Percentiles rank a stretch among this genome's conserved stretches.
phyloP scores from a whole-genome alignment of 139 green algal species.

The Micractinium conductrix region DNA sequence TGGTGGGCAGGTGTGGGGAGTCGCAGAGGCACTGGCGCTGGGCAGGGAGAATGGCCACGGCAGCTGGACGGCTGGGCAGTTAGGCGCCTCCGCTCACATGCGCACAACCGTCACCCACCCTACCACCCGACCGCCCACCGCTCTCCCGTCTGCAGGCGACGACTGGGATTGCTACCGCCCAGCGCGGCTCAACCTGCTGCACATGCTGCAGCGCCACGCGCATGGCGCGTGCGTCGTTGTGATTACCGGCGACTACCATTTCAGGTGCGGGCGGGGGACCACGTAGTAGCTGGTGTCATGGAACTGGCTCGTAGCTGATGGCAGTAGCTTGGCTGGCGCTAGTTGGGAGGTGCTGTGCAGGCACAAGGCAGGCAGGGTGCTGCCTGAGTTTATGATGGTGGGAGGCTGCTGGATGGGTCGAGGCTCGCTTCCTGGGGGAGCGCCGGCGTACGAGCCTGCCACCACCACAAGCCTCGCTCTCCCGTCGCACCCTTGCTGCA shows the following conservation, averaged over 20 bases:
- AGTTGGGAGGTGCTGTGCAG: too few species aligned
- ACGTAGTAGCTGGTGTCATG: background rate
- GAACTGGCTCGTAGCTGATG: background rate
- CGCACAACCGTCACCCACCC: too few species aligned
- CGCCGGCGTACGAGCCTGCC: too few species aligned
- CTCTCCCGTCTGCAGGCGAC: background rate
- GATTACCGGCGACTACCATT: slow-evolving; percentile 23
- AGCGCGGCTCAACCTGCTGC: slow-evolving; percentile 12
- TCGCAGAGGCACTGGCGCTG: too few species aligned
- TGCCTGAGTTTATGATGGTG: too few species aligned
- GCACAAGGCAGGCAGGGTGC: too few species aligned
- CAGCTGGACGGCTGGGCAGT: too few species aligned
- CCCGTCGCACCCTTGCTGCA: background rate
- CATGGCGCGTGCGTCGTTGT: slow-evolving; percentile 4
- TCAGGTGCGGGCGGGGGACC: background rate
- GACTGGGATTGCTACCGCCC: slow-evolving; percentile 35
- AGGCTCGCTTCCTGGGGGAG: too few species aligned
- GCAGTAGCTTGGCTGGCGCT: background rate
- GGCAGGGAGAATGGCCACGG: too few species aligned
- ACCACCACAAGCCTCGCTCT: background rate
- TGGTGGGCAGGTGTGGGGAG: too few species aligned
- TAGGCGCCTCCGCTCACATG: too few species aligned
- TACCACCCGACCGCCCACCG: too few species aligned
- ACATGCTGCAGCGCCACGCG: slow-evolving; percentile 21
- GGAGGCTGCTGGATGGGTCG: background rate